Base-by-base conservation (phyloP, 1,284 basidiomycete genomes). In the Cutaneotrichosporon mucoides region DNA sequence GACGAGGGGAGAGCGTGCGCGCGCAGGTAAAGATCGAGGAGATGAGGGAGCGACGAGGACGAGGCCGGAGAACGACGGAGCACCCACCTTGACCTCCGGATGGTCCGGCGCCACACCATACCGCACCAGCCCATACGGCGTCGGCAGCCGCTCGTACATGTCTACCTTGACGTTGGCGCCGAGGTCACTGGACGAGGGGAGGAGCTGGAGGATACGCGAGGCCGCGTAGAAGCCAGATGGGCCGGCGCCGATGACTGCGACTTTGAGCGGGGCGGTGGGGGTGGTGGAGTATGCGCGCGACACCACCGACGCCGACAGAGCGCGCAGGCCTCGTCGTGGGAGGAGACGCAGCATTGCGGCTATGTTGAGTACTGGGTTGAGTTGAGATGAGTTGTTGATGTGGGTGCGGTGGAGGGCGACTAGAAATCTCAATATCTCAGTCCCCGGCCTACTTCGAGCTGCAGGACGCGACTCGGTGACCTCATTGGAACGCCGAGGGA, bases 21-120 rank as follows among this genome's bases (percentile, higher is more conserved):
- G 24, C 2, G 24, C 24, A 24, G 3, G 24, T 3, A 3, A 24
- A 24, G 24, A 24, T 24, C 24, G 24, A 24, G 24, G 24, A 24
- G 24, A 24, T 2, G 24, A 24, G 24, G 24, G 24, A 24, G 24
- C 24, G 24, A 24, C 24, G 24, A 24, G 3, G 24, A 24, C 24
- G 24, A 24, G 24, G 24, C 24, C 24, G 24, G 24, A 24, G 24
- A 24, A 24, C 24, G 24, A 24, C 24, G 24, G 24, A 24, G 24
- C 24, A 24, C 83, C 55, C 70, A 88, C 92, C 84, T 97, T 99
- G 72, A 99, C 95, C 81, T 99, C 95, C 1, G 95, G 93, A 77
- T 99, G 96, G 79, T 99, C 96, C 43, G 96, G 95, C 8, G 96
- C 96, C 6, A 99, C 96, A 1, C 96, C 95, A 70, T 96, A 99